Conservation (phyloP, 1,284 basidiomycete genomes). For the Ustilago cynodontis region DNA sequence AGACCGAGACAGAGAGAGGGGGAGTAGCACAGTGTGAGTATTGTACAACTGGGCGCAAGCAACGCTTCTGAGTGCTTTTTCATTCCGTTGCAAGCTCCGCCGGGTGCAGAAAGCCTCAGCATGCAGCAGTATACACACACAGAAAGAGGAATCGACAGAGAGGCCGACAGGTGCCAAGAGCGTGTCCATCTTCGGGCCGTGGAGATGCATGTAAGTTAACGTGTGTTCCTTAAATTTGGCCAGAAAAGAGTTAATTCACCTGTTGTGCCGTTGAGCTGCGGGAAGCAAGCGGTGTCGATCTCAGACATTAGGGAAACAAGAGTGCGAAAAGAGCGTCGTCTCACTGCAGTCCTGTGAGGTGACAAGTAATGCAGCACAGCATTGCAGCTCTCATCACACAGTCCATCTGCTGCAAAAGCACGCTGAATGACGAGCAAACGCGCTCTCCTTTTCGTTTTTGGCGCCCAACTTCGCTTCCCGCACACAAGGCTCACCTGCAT, state of each 20-base stretch:
- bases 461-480: background rate
- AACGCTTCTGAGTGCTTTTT: background rate
- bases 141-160: too few relatives aligned
- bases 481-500: slow-evolving; percentile 5
- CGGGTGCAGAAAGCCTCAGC: too few relatives aligned
- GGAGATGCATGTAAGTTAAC: background rate
- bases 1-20: background rate
- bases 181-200: background rate
- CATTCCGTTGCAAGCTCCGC: too few relatives aligned
- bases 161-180: background rate
- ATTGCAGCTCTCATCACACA: background rate
- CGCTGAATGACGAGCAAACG: too few relatives aligned
- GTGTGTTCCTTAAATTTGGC: background rate
- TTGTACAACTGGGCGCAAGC: background rate
- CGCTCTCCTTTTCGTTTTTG: background rate
- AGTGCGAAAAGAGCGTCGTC: too few relatives aligned
- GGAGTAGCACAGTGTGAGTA: background rate
- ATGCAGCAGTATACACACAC: too few relatives aligned
- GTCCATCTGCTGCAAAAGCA: background rate
- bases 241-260: too few relatives aligned
- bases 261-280: slow-evolving; percentile 4
- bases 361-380: background rate
- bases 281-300: slow-evolving; percentile 18
- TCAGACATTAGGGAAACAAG: slow-evolving; percentile 19
- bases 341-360: too few relatives aligned